Percentiles rank a stretch among this genome's conserved stretches.
These are phyloP conservation scores for Bolboschoenoplectus hybrid DNA, from an alignment of 202 grass and related monocot species.

Conservation along the genomic window DNA sequence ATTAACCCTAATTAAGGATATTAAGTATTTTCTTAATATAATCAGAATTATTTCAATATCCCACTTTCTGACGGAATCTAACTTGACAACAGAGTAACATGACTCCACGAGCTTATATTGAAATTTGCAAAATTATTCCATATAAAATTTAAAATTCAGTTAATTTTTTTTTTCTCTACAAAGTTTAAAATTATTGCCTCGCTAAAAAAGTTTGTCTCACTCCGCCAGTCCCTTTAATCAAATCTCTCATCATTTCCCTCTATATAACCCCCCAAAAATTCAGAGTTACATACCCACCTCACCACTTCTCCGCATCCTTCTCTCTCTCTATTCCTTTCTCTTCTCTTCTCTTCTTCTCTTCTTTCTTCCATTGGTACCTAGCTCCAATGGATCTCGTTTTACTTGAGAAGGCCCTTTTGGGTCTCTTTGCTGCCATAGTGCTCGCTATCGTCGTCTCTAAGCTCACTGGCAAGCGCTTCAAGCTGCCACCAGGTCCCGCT, in stretches of 20 bases:
- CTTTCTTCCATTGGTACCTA: background rate
- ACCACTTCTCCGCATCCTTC: background rate
- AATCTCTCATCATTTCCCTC: background rate
- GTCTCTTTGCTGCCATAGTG: conserved; percentile 63
- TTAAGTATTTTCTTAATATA: too few species aligned
- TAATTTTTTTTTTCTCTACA: too few species aligned
- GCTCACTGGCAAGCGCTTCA: conserved; percentile 61
- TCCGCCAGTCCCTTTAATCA: background rate
- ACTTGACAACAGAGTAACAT: background rate
- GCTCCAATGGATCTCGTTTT: conserved; percentile 58
- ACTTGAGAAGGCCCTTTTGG: conserved; percentile 78
- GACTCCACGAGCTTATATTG: background rate
- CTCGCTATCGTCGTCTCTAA: conserved; percentile 62
- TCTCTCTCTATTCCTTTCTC: background rate
- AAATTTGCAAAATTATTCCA: too few species aligned
- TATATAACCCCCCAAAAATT: conserved; percentile 24
- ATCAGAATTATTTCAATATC: background rate
- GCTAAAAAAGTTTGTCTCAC: background rate
- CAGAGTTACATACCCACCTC: background rate
- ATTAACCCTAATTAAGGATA: too few species aligned
- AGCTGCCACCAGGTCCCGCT: conserved; percentile 55
- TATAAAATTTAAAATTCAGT: too few species aligned
- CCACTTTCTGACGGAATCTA: background rate
- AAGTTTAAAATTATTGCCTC: background rate
- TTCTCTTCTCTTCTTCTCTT: background rate